Evolutionary conservation across 1,284 basidiomycete species (phyloP).

Genomic region (Fomitopsis schrenkii): DNA sequence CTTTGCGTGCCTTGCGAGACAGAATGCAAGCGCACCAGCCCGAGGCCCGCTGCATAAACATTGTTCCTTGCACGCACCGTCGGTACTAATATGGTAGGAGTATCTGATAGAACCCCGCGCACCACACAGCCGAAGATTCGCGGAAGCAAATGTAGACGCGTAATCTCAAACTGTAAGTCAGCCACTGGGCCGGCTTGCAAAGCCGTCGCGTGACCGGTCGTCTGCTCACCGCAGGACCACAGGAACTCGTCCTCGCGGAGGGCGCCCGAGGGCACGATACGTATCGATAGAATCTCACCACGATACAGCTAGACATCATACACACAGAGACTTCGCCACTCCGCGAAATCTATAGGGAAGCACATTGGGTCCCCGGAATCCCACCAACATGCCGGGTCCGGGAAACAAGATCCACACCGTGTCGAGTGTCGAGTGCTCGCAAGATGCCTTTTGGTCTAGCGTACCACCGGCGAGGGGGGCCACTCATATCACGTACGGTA

Average conservation of each 20-base stretch:
- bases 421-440: slow-evolving; percentile 7
- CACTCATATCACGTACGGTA: slow-evolving; percentile 4
- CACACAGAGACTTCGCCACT: neutral
- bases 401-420: slow-evolving; percentile 1
- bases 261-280: neutral
- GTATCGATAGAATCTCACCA: slow-evolving; percentile 3
- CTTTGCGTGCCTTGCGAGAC: neutral
- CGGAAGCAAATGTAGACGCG: slow-evolving; percentile 7
- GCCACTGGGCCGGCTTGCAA: neutral
- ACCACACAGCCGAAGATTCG: slow-evolving; percentile 6
- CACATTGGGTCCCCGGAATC: neutral
- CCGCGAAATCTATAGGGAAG: slow-evolving; percentile 4
- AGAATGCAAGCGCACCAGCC: neutral
- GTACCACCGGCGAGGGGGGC: neutral
- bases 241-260: neutral
- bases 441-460: slow-evolving; percentile 6
- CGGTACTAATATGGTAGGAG: slow-evolving; percentile 1
- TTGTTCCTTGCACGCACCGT: neutral
- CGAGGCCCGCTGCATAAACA: neutral
- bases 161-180: slow-evolving; percentile 2
- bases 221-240: neutral
- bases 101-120: slow-evolving; percentile 9
- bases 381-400: slow-evolving; percentile 3
- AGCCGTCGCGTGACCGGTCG: neutral
- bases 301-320: neutral